Conservation (phyloP, 1,284 basidiomycete genomes). For the Cryptococcus neoformans region DNA sequence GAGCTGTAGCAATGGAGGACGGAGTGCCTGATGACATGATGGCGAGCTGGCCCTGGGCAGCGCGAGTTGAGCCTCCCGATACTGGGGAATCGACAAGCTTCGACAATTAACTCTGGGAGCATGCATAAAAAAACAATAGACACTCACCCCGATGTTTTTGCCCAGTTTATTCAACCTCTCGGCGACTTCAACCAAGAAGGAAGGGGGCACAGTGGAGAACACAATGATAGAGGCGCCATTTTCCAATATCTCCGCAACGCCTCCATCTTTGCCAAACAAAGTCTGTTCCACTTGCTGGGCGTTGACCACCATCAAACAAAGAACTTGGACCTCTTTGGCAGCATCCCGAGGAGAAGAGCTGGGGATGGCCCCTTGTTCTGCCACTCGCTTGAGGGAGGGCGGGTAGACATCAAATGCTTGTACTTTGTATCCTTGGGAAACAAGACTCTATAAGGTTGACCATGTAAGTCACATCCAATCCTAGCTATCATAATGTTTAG, state of each 20-base stretch:
- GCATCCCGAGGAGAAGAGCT: constrained; percentile 24
- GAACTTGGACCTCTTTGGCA: constrained; percentile 25
- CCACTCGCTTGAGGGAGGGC: constrained; percentile 35
- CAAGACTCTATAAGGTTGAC: constrained; percentile 1
- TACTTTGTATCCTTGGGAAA: constrained; percentile 28
- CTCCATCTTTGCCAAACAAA: constrained; percentile 27
- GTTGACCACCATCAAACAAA: constrained; percentile 47
- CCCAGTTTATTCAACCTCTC: constrained; percentile 29
- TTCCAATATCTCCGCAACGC: constrained; percentile 33
- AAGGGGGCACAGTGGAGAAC: constrained; percentile 48
- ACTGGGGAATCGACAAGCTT: constrained; percentile 47
- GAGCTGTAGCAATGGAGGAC: constrained; percentile 23
- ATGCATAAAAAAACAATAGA: not conserved
- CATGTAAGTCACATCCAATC: not conserved
- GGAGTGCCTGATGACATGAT: constrained; percentile 45
- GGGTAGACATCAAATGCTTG: constrained; percentile 40
- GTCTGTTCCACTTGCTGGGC: constrained; percentile 39
- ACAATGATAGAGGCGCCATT: constrained; percentile 39
- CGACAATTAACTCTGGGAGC: no score
- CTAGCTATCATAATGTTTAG: not conserved
- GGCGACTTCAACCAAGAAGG: constrained; percentile 26
- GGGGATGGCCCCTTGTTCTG: constrained; percentile 19
- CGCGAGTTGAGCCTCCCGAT: constrained; percentile 45
- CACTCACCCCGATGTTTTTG: constrained; percentile 34
- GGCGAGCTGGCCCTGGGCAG: constrained; percentile 42